Evolutionary conservation across 140 eudicot species (phyloP).

Genomic region (Cichorium intybus): DNA sequence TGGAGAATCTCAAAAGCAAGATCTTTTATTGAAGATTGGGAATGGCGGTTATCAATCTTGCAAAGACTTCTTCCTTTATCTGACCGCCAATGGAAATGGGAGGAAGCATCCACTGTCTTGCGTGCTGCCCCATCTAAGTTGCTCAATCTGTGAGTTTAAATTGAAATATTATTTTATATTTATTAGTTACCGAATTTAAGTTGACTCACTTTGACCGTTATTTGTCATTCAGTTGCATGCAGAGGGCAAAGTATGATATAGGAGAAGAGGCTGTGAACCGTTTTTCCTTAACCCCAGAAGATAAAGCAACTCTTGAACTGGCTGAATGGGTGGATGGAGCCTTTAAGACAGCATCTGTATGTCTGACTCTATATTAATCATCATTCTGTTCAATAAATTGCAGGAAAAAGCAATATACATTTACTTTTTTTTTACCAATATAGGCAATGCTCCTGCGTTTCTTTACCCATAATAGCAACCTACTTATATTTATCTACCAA

Average conservation of each 20-base stretch:
- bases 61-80: conserved; percentile 88
- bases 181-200: background rate
- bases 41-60: conserved; percentile 97
- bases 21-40: conserved; percentile 94
- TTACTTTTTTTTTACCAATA: too few relatives aligned
- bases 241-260: conserved; percentile 87
- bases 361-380: conserved; percentile 26
- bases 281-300: conserved; percentile 89
- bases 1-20: conserved; percentile 85
- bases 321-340: conserved; percentile 99
- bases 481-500: background rate
- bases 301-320: conserved; percentile 90
- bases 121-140: conserved; percentile 99
- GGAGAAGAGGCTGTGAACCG: conserved; percentile 98
- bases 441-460: too few relatives aligned
- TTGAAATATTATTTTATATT: background rate
- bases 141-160: conserved; percentile 77
- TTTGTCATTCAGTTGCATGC: conserved; percentile 81
- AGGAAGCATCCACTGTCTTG: conserved; percentile 83
- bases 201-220: conserved; percentile 16
- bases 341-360: conserved; percentile 86
- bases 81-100: conserved; percentile 97
- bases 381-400: background rate
- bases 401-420: too few relatives aligned
- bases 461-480: background rate